Base-by-base conservation (phyloP, 768 basidiomycete genomes). In the Mycena polygramma region DNA sequence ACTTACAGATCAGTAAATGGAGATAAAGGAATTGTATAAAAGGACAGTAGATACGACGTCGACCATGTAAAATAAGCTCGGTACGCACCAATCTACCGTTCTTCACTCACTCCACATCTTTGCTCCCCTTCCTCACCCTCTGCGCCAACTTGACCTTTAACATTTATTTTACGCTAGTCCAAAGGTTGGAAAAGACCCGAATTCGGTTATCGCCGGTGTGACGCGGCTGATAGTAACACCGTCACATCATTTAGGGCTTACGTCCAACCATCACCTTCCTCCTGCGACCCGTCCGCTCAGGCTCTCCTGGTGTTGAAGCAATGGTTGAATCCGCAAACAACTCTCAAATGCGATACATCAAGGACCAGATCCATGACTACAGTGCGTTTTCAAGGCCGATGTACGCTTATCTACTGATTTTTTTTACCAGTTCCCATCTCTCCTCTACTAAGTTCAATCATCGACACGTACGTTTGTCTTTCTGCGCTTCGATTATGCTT, bases 351-450 rank as follows among this genome's bases (percentile, higher is more conserved):
- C 73, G 77, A 6, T 60, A 74, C 45, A 78, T 84, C 15, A 81
- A 82, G 54, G 82, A 82, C 70, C 80, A 79, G 8, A 80, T 84
- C 11, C 80, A 84, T 63, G 78, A 80, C 60, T 78, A 79, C 57
- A 82, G 82, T 83, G 57, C n/a, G 81, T 68, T 15, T 4, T 30
- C 17, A 14, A 6, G 39, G 14, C n/a, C n/a, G 10, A 15, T 4
- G 11, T 13, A 5, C 13, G 39, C 24, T 5, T 15, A 57, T 13
- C n/a, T 20, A 48, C 35, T 60, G 15, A 67, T 22, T 20, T 6
- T 24, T 41, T 59, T 22, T 61, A 2, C 13, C 30, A 65, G 57
- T 69, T 30, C 19, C 17, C 15, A 61, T 69, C 49, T 65, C 57
- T 13, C 70, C 60, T 9, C 62, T 54, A 20, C 30, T 69, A 22